Evolutionary conservation across 2,329 filamentous ascomycete genomes (phyloP).

Genomic region (Beauveria caledonica): DNA sequence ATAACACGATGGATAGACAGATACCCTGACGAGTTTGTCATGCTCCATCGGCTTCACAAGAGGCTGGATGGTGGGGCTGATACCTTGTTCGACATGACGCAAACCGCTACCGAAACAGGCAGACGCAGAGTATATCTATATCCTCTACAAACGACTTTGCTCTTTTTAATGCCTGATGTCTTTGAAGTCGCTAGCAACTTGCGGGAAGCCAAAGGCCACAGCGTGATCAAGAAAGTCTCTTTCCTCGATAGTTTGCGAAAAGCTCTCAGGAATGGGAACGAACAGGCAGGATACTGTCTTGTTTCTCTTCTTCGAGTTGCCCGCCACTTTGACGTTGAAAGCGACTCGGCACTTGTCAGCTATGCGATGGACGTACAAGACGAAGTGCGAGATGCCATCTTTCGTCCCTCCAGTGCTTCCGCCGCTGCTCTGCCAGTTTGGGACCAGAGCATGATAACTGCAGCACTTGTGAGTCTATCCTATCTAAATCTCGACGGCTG

Average conservation of each 20-base stretch:
- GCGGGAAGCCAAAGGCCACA: constrained; percentile 52
- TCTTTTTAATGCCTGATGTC: constrained; percentile 59
- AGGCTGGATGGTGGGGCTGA: constrained; percentile 58
- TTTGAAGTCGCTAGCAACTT: constrained; percentile 63
- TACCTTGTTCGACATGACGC: constrained; percentile 61
- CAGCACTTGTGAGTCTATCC: constrained; percentile 56
- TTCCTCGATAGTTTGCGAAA: constrained; percentile 59
- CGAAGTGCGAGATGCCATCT: constrained; percentile 58
- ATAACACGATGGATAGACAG: constrained; percentile 60
- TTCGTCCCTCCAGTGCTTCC: constrained; percentile 39
- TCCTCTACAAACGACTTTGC: constrained; percentile 53
- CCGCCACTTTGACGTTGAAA: constrained; percentile 54
- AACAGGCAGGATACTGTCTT: constrained; percentile 59
- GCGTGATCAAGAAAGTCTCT: constrained; percentile 56
- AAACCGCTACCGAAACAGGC: constrained; percentile 50
- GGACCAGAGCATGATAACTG: constrained; percentile 57
- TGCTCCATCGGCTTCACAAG: constrained; percentile 51
- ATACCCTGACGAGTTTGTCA: constrained; percentile 56
- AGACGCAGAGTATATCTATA: constrained; percentile 48
- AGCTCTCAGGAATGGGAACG: constrained; percentile 54
- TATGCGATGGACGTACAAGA: constrained; percentile 64
- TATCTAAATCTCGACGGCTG: constrained; percentile 53
- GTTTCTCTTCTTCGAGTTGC: constrained; percentile 54
- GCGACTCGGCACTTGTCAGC: constrained; percentile 55
- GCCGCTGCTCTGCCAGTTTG: constrained; percentile 42